Conservation (phyloP, 306 rosid species). For the Lathyrus oleraceus region DNA sequence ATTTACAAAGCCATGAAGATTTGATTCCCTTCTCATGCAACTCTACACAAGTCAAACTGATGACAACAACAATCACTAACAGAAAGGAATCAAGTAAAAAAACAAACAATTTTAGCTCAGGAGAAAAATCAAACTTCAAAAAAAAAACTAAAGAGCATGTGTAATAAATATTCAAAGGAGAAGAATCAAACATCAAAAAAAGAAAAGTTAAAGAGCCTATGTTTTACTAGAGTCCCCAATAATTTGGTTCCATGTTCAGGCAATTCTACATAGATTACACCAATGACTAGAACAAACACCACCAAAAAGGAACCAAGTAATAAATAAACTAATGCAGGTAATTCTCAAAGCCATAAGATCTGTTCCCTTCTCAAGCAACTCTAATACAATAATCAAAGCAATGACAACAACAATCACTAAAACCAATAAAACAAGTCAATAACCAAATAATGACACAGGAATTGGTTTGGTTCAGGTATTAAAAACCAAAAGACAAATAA, state of each 20-base stretch:
- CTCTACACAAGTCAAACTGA: not conserved
- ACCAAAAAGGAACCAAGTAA: not conserved
- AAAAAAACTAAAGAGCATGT: not conserved
- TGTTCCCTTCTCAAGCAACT: constrained; percentile 2
- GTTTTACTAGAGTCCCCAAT: not conserved
- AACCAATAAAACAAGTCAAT: not conserved
- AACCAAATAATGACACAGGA: constrained; percentile 1
- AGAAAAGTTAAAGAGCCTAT: not conserved
- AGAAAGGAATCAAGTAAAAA: not conserved
- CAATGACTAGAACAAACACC: not conserved
- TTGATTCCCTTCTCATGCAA: constrained; percentile 11
- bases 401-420: constrained; percentile 6
- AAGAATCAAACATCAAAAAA: not conserved
- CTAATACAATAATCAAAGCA: not conserved
- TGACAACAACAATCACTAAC: constrained; percentile 5
- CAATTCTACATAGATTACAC: not conserved
- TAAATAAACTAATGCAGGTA: not conserved
- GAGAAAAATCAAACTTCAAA: not conserved
- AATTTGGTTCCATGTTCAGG: not conserved
- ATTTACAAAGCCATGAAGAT: not conserved
- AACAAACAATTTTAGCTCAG: not conserved
- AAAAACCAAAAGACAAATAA: too few species aligned
- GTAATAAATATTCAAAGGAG: not conserved
- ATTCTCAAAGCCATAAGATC: not conserved
- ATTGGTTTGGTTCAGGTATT: not conserved